Evolutionary conservation across 176 grass and related monocot genomes (phyloP), one percentile per base, ranked within the genome.

Genomic region (Alopecurus myosuroides): DNA sequence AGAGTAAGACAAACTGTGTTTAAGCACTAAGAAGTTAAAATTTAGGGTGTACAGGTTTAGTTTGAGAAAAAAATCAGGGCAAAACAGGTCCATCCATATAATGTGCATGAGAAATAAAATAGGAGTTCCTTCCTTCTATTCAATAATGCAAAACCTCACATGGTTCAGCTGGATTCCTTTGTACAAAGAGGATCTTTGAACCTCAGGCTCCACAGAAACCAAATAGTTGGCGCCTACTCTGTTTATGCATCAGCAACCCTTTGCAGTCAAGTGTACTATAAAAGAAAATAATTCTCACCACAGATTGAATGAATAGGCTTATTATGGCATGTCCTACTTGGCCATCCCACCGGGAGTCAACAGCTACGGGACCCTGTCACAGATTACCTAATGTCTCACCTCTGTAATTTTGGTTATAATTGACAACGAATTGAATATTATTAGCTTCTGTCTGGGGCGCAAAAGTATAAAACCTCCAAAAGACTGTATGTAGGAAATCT

Each of bases 81-180:
- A 9, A 67, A 86, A 44, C 79, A 56, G 45, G 74, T 22, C 79
- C 66, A 51, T 34, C 20, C 31, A 19, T 53, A 74, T 70, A 71
- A 65, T 78, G 12, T 55, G 34, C 84, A 64, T 22, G 52, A 63
- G 42, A 5, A 52, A 22, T 10, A n/a, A 67, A 70, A 10, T 76
- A 61, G 5, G 44, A 64, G 19, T 33, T 10, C 5, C 7, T 31
- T 46, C n/a, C 3, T 74, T 9, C 31, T 26, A 34, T 41, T 51
- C 25, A n/a, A 41, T 79, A 52, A 56, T 53, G 10, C 26, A 72
- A 44, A 64, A 72, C 56, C 11, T 82, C 63, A 29, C 12, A n/a
- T 64, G 34, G 42, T 72, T 90, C 65, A 45, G 64, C 44, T 63
- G 23, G 77, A 53, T 70, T 82, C 26, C n/a, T 82, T 58, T 28